Evolutionary conservation across 2,329 filamentous ascomycete species (phyloP), one percentile per base, ranked within the genome.

Genomic region (Phaeosphaeriaceae sp.): DNA sequence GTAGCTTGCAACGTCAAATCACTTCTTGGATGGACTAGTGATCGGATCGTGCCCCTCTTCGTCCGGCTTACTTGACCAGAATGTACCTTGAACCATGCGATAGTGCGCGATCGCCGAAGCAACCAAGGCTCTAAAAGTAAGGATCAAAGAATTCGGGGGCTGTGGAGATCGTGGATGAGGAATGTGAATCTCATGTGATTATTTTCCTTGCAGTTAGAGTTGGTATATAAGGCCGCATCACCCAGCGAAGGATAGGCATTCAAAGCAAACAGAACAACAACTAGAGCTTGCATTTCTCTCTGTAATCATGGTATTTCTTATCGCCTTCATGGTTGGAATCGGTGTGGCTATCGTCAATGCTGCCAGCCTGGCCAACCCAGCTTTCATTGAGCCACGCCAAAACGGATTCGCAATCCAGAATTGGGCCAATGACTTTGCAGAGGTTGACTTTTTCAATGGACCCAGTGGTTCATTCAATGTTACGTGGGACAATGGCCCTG

Each of bases 351-450:
- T 33, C 7, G n/a, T 21, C 6, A 12, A 12, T 17, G 35, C 33
- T 20, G 36, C 29, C 4, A 21, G 18, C 13, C 18, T 37, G 6
- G 16, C 38, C 13, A 32, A 33, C 43, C 20, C 30, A 23, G 16
- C 34, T n/a, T 6, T 36, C 17, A n/a, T 43, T 34, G 33, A 20
- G 6, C 39, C 29, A 29, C 30, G 39, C 15, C 39, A 42, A 32
- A 39, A 33, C n/a, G 18, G 28, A 3, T 42, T 42, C 39, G 17
- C 47, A 5, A 44, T 50, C 18, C 47, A 50, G 15, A 44, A 50
- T 26, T 50, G 47, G 47, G n/a, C 26, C 2, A 50, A 50, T 17
- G 47, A 50, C n/a, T 50, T 50, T 16, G 47, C 47, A 2, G 29
- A 39, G 29, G 47, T 50, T 6, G 28, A 44, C 15, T 50, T 50